Evolutionary conservation across 2,329 filamentous ascomycete species (phyloP).

Genomic region (Ophiocordyceps camponoti-floridani): DNA sequence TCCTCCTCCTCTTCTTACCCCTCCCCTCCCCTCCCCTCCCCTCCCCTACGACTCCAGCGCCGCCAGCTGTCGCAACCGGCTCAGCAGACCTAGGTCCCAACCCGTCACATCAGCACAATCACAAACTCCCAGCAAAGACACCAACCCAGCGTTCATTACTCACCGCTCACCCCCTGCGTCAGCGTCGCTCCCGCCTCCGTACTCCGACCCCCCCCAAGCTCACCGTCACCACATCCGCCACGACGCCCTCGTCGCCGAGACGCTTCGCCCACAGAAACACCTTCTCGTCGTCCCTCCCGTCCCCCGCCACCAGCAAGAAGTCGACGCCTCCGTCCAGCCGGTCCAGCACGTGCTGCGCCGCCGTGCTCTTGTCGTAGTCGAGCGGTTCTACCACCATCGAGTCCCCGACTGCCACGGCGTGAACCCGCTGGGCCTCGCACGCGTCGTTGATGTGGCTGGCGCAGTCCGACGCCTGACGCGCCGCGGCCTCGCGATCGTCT

Average conservation of each 20-base stretch:
- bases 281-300: constrained; percentile 83
- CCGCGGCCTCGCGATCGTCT: constrained; percentile 57
- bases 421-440: constrained; percentile 66
- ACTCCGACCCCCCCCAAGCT: constrained; percentile 67
- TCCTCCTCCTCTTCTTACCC: background rate
- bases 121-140: too few relatives aligned
- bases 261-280: constrained; percentile 90
- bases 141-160: too few relatives aligned
- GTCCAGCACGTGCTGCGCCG: constrained; percentile 56
- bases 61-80: background rate
- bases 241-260: constrained; percentile 36
- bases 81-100: background rate
- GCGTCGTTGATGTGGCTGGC: constrained; percentile 92
- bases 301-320: constrained; percentile 78
- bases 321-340: constrained; percentile 39
- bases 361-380: constrained; percentile 76
- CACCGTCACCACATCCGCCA: constrained; percentile 64
- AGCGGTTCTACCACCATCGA: constrained; percentile 71
- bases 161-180: constrained; percentile 83
- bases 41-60: background rate
- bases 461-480: constrained; percentile 71
- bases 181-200: constrained; percentile 74
- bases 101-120: too few relatives aligned
- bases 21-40: background rate
- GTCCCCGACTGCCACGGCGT: constrained; percentile 64